Percentiles rank a stretch among this genome's conserved stretches.
These are phyloP conservation scores for Penicillium sp. DNA, from an alignment of 2,329 filamentous ascomycete species.

Conservation along the genomic window DNA sequence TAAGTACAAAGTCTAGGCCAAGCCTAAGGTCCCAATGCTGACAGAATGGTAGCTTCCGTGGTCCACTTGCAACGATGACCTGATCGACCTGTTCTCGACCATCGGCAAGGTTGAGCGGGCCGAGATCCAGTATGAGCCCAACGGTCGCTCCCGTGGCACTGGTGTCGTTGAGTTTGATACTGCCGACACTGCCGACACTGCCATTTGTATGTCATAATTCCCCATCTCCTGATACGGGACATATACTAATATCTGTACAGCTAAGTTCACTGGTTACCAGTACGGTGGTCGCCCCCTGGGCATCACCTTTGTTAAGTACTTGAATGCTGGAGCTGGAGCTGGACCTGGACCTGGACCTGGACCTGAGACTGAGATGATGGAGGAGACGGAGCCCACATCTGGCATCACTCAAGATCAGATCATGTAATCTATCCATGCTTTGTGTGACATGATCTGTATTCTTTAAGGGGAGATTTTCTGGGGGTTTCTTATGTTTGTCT, in stretches of 20 bases:
- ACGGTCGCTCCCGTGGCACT: slow-evolving; percentile 89
- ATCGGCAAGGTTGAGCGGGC: slow-evolving; percentile 98
- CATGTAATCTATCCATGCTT: slow-evolving; percentile 62
- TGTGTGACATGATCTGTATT: neutral
- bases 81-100: slow-evolving; percentile 94
- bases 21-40: slow-evolving; percentile 9
- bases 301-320: slow-evolving; percentile 90
- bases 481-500: neutral
- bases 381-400: slow-evolving; percentile 68
- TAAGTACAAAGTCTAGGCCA: slow-evolving; percentile 54
- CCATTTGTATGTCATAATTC: slow-evolving; percentile 62
- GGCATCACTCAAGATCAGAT: slow-evolving; percentile 97
- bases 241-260: slow-evolving; percentile 40
- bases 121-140: slow-evolving; percentile 98
- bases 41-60: slow-evolving; percentile 73
- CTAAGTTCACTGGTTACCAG: slow-evolving; percentile 97
- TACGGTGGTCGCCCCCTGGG: slow-evolving; percentile 94
- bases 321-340: slow-evolving; percentile 61
- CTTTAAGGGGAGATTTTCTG: neutral
- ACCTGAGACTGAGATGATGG: slow-evolving; percentile 66
- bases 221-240: slow-evolving; percentile 3
- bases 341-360: slow-evolving; percentile 38
- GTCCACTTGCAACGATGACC: slow-evolving; percentile 98
- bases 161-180: slow-evolving; percentile 95
- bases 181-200: slow-evolving; percentile 81